Conservation (phyloP, 192 early-diverging fungal species). For the Allomyces javanicus region DNA sequence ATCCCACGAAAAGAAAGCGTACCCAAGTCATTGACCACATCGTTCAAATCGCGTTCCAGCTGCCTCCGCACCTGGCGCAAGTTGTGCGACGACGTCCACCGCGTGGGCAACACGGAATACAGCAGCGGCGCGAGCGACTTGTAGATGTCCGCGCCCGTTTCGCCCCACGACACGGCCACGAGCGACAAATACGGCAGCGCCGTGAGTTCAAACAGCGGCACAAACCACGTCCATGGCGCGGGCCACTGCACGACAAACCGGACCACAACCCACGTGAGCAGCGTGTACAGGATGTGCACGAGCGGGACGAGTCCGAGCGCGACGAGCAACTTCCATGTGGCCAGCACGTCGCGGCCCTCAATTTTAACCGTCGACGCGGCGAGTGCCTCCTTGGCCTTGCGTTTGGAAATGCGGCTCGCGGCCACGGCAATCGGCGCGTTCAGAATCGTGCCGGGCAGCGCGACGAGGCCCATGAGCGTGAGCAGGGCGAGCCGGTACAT, state of each 20-base stretch:
- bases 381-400: conserved; percentile 47
- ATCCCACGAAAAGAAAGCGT: no score
- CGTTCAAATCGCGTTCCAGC: conserved; percentile 54
- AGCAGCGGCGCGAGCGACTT: background rate
- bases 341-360: conserved; percentile 80
- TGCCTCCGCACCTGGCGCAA: conserved; percentile 48
- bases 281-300: conserved; percentile 48
- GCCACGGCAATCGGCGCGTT: conserved; percentile 23
- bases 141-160: conserved; percentile 13
- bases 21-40: conserved; percentile 66
- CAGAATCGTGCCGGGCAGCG: conserved; percentile 47
- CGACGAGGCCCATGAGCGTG: conserved; percentile 46
- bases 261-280: conserved; percentile 29
- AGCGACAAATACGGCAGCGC: conserved; percentile 47
- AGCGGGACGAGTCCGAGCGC: conserved; percentile 51
- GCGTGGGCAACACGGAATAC: background rate
- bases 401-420: conserved; percentile 18
- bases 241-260: conserved; percentile 11
- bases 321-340: conserved; percentile 84
- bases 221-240: conserved; percentile 18
- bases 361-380: conserved; percentile 86
- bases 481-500: conserved; percentile 48
- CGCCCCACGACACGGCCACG: conserved; percentile 24
- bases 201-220: conserved; percentile 16
- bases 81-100: conserved; percentile 16